Evolutionary conservation across 2,329 filamentous ascomycete genomes (phyloP), one percentile per base, ranked within the genome.

Genomic region (Verruconis gallopava): DNA sequence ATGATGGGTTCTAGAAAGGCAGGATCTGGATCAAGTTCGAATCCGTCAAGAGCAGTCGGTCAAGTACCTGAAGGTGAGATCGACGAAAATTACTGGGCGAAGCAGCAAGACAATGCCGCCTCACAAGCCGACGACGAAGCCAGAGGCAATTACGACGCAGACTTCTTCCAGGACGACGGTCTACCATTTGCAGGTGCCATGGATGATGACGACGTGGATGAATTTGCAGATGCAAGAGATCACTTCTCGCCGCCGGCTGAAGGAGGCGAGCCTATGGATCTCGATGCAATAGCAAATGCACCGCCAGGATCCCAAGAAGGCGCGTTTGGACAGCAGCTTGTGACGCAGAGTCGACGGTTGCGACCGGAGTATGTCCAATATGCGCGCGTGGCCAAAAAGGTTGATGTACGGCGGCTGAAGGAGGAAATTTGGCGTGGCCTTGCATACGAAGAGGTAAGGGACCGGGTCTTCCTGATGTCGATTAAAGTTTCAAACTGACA

Each of bases 11-110:
- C 77, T 44, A 73, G 78, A 37, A 77, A 72, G 48, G 63, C 68
- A 35, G 66, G 48, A 49, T 17, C 25, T 28, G 22, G 19, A 34
- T 9, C 9, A 9, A n/a, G 25, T 30, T 9, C 25, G 6, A 9
- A 9, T 30, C n/a, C 25, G n/a, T 36, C 35, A 19, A 22, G 13
- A 65, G 69, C 17, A 67, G 72, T 42, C n/a, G 38, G 28, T 13
- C 71, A 73, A 25, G 64, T 75, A 5, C 73, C 72, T 1, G 75
- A 79, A 46, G 82, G 78, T 32, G 84, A 94, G 46, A 84, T 95
- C 68, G 85, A 96, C 55, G 89, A 95, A 62, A 88, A 83, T 15
- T 96, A 93, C 65, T 98, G 91, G 86, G 91, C 91, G 4, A 21
- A 40, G 13, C 42, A 44, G 33, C 30, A 43, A 38, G 39, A 38